phyloP scores from a whole-genome alignment of 805 yeast genomes.

The Danielozyma ontarioensis region DNA sequence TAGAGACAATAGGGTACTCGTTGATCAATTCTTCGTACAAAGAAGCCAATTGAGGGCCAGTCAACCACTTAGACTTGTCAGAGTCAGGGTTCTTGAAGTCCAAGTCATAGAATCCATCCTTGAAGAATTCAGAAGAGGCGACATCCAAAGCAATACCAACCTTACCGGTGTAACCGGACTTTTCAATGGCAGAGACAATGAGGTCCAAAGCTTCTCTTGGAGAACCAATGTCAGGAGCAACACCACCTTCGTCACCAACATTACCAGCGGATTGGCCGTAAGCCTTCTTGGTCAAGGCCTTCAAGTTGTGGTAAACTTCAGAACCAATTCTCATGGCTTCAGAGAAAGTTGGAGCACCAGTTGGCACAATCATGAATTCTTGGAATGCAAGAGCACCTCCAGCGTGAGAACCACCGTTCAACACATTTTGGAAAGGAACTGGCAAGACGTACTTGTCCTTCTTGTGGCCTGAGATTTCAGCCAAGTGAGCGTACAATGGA shows the following conservation, averaged over 20 bases:
- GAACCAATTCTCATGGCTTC: slow-evolving; percentile 97
- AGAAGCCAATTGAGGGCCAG: slow-evolving; percentile 82
- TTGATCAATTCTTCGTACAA: slow-evolving; percentile 74
- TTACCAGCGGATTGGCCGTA: slow-evolving; percentile 99
- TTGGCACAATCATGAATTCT: slow-evolving; percentile 99
- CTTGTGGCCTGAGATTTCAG: slow-evolving; percentile 69
- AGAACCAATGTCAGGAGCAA: slow-evolving; percentile 94
- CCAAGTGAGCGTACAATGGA: slow-evolving; percentile 89
- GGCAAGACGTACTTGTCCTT: slow-evolving; percentile 88
- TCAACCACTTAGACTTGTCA: slow-evolving; percentile 84
- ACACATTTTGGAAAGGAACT: slow-evolving; percentile 98
- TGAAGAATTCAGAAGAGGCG: slow-evolving; percentile 97
- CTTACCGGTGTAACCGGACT: slow-evolving; percentile 94
- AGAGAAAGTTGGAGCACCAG: slow-evolving; percentile 82
- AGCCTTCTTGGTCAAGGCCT: slow-evolving; percentile 85
- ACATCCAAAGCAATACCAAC: slow-evolving; percentile 91
- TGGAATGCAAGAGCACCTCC: slow-evolving; percentile 99
- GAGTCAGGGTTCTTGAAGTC: slow-evolving; percentile 98
- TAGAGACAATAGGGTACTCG: slow-evolving; percentile 95
- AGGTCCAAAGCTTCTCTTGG: slow-evolving; percentile 97
- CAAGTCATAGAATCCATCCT: slow-evolving; percentile 94
- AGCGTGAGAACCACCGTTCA: slow-evolving; percentile 99
- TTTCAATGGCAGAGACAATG: slow-evolving; percentile 81
- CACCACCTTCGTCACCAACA: slow-evolving; percentile 99
- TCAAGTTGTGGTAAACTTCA: slow-evolving; percentile 96